Base-by-base conservation (phyloP, 306 rosid genomes). In the Quercus agrifolia region DNA sequence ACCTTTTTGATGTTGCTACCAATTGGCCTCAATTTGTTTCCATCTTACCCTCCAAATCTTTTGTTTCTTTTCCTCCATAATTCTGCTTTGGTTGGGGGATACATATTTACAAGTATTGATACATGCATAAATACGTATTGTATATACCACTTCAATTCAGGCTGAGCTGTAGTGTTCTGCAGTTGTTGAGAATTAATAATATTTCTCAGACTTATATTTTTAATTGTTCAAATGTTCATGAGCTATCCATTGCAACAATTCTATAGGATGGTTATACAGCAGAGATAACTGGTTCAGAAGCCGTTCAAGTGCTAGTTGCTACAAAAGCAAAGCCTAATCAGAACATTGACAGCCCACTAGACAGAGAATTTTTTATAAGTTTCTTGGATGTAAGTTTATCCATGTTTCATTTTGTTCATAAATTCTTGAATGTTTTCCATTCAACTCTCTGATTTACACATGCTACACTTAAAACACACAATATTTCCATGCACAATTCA, bases 191-290 rank as follows among this genome's bases (percentile, higher is more conserved):
- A n/a, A 51, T 62, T 55, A 8, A 19, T 23, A 64, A 74, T 54
- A 52, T 23, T 18, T 15, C 19, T 27, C 7, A 1, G 20, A 15
- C 46, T 30, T 30, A 7, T 18, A 30, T 30, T 64, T 31, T 64
- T 2, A 58, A 4, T 55, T 31, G 55, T 31, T 52, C 49, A 27
- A 62, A 31, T 69, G 38, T 33, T 57, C 41, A 30, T 62, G 64
- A 49, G 64, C 17, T 72, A 49, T 87, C 74, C 14, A 23, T 46
- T 55, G 61, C 64, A 79, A 80, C 75, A 77, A 70, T 77, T 80
- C 18, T 46, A 76, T 80, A 95, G 99, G 99, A 95, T 81, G 99
- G 99, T 52, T 95, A 93, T 81, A 95, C 99, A 67, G 41, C 28
- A 49, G 93, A 88, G 75, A 79, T 80, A 70, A 84, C 84, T 35